Base-by-base conservation (phyloP, 495 filamentous ascomycete species). In the Xylaria acuta region DNA sequence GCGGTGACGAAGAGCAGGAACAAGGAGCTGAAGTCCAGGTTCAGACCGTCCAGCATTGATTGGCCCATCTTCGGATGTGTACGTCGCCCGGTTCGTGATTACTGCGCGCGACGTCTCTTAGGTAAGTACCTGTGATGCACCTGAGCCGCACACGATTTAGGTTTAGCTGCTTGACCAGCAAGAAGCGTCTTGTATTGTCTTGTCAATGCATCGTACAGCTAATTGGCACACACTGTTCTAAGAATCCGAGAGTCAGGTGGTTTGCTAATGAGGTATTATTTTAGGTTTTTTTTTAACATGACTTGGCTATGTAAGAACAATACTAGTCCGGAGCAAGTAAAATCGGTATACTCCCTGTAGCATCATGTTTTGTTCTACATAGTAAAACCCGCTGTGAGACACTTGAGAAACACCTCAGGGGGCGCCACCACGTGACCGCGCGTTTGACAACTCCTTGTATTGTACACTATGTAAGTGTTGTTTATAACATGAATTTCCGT, bases 1-100 rank as follows among this genome's bases (percentile, higher is more conserved):
- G 84, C 80, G 36, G 87, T 86, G 40, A 85, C 69, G 45, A 77
- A 9, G 1, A 87, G 72, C 20, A 93, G 68, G 70, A 82, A 78
- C 16, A 84, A 71, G 68, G 78, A 75, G 41, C 74, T 71, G 64
- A 72, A n/a, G 67, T 80, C 79, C 74, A 80, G 45, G 77, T 75
- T 64, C 30, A 76, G 65, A 5, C 62, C 59, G 38, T 40, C 56
- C 45, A 70, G 38, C 34, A 73, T 43, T 49, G 63, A 65, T 68
- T 65, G 47, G 32, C 47, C 60, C 69, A 70, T 70, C 12, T 8
- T 60, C 18, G 34, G 34, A 11, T 60, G 2, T 60, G 34, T 60
- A 14, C 9, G 54, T 36, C 14, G 27, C 25, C 27, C 9, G n/a
- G 30, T 12, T 18, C 25, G 16, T 8, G 32, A n/a, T 36, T 22